Evolutionary conservation across 2,329 filamentous ascomycete species (phyloP), one percentile per base, ranked within the genome.

Genomic region (Trichoderma pleuroti): DNA sequence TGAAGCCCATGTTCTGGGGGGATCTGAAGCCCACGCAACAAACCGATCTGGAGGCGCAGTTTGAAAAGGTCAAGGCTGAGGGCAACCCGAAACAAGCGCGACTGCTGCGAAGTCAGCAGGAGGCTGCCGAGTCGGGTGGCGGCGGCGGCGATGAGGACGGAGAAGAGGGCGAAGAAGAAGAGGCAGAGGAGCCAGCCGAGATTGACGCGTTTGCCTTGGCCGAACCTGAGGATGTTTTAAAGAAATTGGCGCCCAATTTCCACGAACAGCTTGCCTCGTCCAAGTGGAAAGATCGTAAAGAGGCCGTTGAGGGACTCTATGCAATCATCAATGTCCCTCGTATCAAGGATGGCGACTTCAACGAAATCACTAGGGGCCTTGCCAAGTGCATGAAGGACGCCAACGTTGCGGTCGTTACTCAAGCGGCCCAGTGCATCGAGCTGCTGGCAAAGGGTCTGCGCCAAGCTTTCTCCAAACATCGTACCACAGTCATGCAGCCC

Each of bases 331-430:
- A 97, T 76, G 91, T 97, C 52, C 94, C 95, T 16, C 88, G 91
- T 72, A 97, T 99, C 80, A 97, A 97, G 80, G 95, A 98, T 75
- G 93, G 90, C 8, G 91, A 93, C 68, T 98, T 94, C 77, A 89
- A 91, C 78, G 95, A 98, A 76, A 87, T 98, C 74, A 89, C 93
- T 70, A 88, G 93, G 72, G 91, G 89, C 5, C 86, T 98, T 68
- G 95, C 96, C 57, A 99, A 98, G 81, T 93, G 90, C 76, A 99
- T 99, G 96, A 99, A 99, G 81, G 97, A 99, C 76, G 96, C 97
- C 76, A 99, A 99, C 78, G 92, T 99, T 75, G 92, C 93, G 6
- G 96, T 98, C 62, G 96, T 98, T 24, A 96, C 92, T 2, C 91
- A 96, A 74, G 95, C 97, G 7, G 96, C 95, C 3, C 94, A 97